These are phyloP conservation scores for Yamadazyma paraphyllophila DNA, from an alignment of 805 yeast species.

Conservation along the genomic window DNA sequence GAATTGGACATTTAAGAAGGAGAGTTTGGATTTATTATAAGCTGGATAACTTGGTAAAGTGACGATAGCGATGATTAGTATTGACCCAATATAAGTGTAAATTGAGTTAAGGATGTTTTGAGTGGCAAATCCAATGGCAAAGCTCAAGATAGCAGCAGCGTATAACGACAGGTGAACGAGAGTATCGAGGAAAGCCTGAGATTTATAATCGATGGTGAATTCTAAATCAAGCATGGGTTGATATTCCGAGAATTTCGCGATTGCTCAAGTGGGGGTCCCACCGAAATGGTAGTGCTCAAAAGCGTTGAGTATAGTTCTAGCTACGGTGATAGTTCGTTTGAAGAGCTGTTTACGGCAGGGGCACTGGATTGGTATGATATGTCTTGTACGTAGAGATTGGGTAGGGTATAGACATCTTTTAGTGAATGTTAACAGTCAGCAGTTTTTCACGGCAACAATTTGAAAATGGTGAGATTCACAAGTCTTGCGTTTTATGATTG, in stretches of 20 bases:
- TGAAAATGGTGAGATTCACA: no score
- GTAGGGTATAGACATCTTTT: no score
- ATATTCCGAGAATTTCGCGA: constrained; percentile 1
- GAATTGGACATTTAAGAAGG: constrained; percentile 43
- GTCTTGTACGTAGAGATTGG: not conserved
- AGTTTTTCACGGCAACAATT: no score
- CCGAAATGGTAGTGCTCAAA: not conserved
- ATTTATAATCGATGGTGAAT: constrained; percentile 50
- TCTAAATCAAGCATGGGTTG: constrained; percentile 19
- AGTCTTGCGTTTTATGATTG: no score
- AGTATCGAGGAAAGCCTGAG: constrained; percentile 46
- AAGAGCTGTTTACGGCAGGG: no score
- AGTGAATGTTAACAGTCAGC: no score
- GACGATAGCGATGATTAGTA: constrained; percentile 27
- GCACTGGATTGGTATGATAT: not conserved
- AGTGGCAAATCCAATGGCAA: constrained; percentile 46
- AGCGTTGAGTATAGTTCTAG: no score
- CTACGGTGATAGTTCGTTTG: no score
- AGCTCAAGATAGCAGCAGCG: constrained; percentile 36
- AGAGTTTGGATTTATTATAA: constrained; percentile 48
- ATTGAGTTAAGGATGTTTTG: constrained; percentile 44
- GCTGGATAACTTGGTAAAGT: constrained; percentile 60
- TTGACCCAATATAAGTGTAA: constrained; percentile 34
- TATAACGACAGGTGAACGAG: constrained; percentile 24
- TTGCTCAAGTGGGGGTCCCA: not conserved